phyloP scores from a whole-genome alignment of 345 rosid genomes.

The Salix purpurea region DNA sequence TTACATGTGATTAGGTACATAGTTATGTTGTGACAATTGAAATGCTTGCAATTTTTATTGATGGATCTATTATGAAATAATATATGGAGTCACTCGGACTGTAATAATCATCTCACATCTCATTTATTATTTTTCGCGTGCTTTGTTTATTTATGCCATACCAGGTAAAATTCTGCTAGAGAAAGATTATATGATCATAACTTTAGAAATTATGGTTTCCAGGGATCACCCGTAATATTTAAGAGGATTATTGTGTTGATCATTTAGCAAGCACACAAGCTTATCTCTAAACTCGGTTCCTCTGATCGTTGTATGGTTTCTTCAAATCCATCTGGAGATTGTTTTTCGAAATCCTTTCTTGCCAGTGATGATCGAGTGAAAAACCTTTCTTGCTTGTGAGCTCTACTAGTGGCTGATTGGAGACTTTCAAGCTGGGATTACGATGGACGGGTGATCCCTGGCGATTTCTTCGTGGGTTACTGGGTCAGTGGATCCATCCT shows the following conservation, averaged over 20 bases:
- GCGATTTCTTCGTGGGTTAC: too few species aligned
- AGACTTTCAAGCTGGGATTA: neutral
- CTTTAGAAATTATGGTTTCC: neutral
- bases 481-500: neutral
- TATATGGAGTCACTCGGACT: constrained; percentile 20
- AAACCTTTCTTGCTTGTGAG: neutral
- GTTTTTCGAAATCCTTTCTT: neutral
- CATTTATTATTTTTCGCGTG: neutral
- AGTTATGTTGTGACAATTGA: constrained; percentile 38
- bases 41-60: constrained; percentile 37
- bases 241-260: neutral
- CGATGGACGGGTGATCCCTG: neutral
- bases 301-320: neutral
- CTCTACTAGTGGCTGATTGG: too few species aligned
- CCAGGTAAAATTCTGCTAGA: neutral
- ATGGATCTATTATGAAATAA: constrained; percentile 34
- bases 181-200: neutral
- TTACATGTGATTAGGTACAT: constrained; percentile 38
- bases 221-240: too few species aligned
- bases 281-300: neutral
- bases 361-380: neutral
- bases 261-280: too few species aligned
- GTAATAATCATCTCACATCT: constrained; percentile 9
- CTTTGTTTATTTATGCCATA: neutral
- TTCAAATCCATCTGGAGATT: neutral